Conservation (phyloP, 1,284 basidiomycete species). For the Trichosporon sp. region DNA sequence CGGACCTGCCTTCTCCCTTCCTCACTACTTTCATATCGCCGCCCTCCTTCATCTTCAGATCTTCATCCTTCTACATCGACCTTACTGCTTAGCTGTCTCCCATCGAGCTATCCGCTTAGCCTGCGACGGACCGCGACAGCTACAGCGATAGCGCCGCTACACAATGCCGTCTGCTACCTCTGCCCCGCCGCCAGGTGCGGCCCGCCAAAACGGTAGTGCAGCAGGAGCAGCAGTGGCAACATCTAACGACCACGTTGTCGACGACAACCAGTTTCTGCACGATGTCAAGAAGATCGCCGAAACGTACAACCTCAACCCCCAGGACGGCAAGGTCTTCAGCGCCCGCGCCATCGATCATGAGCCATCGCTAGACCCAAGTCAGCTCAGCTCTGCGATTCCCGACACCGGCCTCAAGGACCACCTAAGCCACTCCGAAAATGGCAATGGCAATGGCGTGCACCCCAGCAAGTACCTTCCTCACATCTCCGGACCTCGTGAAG, state of each 20-base stretch:
- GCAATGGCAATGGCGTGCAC: background rate
- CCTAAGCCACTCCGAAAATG: background rate
- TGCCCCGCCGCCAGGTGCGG: background rate
- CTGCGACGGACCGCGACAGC: no score
- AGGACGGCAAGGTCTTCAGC: background rate
- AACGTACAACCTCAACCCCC: background rate
- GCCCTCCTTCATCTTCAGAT: no score
- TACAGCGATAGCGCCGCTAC: no score
- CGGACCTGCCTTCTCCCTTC: no score
- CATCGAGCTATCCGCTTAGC: no score
- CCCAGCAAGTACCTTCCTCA: background rate
- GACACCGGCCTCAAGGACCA: conserved; percentile 9
- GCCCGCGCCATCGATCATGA: background rate
- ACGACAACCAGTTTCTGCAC: background rate
- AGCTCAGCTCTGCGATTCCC: conserved; percentile 10
- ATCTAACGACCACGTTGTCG: conserved; percentile 2
- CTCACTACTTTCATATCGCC: no score
- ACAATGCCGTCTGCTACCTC: background rate
- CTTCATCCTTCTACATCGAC: no score
- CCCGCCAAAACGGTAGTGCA: background rate
- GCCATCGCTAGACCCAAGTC: background rate
- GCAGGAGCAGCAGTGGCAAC: background rate
- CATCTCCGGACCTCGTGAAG: background rate
- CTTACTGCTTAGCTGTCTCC: no score
- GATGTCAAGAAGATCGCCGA: background rate